These are phyloP conservation scores for Fraxinus ornus DNA, from an alignment of 305 asterid genomes.

Conservation along the genomic window DNA sequence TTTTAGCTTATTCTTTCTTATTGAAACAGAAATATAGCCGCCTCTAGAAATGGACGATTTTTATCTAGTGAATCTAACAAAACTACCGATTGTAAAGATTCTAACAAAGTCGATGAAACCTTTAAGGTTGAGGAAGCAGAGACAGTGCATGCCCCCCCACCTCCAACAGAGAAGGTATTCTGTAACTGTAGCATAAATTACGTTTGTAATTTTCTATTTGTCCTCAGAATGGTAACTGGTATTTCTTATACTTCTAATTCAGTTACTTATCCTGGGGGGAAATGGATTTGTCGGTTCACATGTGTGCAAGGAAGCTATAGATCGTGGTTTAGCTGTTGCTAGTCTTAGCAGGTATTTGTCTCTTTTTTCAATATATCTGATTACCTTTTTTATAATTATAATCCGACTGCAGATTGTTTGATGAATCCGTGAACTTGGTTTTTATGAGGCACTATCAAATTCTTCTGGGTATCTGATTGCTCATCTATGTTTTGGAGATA, in stretches of 20 bases:
- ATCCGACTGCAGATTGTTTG: background rate
- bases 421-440: background rate
- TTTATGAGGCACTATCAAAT: background rate
- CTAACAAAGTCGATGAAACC: constrained; percentile 40
- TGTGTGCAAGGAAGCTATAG: constrained; percentile 81
- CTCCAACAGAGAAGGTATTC: constrained; percentile 75
- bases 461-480: background rate
- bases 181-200: constrained; percentile 1
- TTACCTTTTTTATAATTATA: background rate
- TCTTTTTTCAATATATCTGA: background rate
- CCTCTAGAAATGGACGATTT: constrained; percentile 47
- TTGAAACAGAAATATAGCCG: constrained; percentile 33
- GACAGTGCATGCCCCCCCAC: constrained; percentile 71
- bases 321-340: constrained; percentile 68
- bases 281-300: constrained; percentile 97
- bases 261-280: constrained; percentile 97
- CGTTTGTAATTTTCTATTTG: background rate
- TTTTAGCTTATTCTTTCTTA: constrained; percentile 7
- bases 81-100: constrained; percentile 17
- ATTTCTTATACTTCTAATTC: constrained; percentile 19
- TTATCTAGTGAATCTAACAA: constrained; percentile 51
- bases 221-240: background rate
- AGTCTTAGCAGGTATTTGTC: constrained; percentile 80
- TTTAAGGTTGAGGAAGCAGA: constrained; percentile 77
- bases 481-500: background rate